Conservation (phyloP, 768 basidiomycete genomes). For the Psilocybe cyanescens region DNA sequence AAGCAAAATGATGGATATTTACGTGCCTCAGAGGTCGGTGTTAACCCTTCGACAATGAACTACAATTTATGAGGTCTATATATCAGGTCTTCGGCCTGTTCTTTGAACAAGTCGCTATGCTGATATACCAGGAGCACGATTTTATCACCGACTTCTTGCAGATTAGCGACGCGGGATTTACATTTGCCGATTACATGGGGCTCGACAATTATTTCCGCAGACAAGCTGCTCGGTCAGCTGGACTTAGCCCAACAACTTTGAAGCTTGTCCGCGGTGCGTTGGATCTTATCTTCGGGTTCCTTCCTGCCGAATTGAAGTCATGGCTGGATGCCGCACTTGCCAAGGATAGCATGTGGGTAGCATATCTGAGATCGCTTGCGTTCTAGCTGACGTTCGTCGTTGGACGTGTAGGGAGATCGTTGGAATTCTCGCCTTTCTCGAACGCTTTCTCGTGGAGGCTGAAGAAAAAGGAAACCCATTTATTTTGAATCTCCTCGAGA, state of each 20-base stretch:
- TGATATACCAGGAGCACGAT: constrained; percentile 82
- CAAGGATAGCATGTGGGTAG: constrained; percentile 70
- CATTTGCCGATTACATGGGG: constrained; percentile 95
- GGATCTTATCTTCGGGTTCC: constrained; percentile 95
- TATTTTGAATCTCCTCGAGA: constrained; percentile 71
- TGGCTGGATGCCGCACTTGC: constrained; percentile 84
- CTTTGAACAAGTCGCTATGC: constrained; percentile 74
- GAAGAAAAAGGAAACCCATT: constrained; percentile 83
- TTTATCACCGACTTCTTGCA: constrained; percentile 94
- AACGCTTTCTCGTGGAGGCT: constrained; percentile 75
- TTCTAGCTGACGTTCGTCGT: constrained; percentile 4
- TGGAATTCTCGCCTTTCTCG: constrained; percentile 79
- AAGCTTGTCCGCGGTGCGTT: constrained; percentile 88
- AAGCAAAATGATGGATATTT: constrained; percentile 66
- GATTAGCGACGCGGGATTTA: constrained; percentile 84
- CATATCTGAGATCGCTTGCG: not conserved
- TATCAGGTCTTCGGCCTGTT: constrained; percentile 73
- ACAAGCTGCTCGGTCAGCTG: constrained; percentile 78
- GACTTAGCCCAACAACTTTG: constrained; percentile 67
- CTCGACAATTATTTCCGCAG: constrained; percentile 93
- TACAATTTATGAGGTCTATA: not conserved
- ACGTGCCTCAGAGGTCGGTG: constrained; percentile 68
- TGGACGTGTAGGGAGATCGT: constrained; percentile 70
- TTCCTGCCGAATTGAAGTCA: constrained; percentile 77
- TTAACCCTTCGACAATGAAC: not conserved